phyloP scores from a whole-genome alignment of 2,329 filamentous ascomycete species.

The Colletotrichum gigasporum region DNA sequence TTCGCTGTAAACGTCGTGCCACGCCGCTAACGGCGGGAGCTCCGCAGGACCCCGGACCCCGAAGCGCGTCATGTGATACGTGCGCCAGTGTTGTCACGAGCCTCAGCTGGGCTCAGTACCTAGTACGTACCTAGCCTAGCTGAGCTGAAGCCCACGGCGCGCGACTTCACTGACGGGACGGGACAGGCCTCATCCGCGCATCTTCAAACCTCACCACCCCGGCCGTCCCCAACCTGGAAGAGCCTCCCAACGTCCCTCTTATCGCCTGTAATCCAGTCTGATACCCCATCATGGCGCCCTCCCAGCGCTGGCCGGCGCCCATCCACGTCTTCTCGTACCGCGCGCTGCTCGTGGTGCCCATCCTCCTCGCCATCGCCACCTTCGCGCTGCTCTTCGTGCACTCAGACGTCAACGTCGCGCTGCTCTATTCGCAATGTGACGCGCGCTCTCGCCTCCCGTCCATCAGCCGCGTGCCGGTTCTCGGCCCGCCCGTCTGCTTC shows the following conservation, averaged over 20 bases:
- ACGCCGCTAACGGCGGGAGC: neutral
- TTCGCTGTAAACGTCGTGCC: neutral
- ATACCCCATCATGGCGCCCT: slow-evolving; percentile 14
- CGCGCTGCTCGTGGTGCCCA: slow-evolving; percentile 60
- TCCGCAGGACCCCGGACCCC: neutral
- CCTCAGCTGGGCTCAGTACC: slow-evolving; percentile 10
- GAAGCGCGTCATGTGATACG: slow-evolving; percentile 18
- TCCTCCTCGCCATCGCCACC: slow-evolving; percentile 55
- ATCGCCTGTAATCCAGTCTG: too few species aligned
- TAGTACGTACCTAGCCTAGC: too few species aligned
- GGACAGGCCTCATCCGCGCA: neutral
- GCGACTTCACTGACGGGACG: neutral
- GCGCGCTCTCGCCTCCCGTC: slow-evolving; percentile 54
- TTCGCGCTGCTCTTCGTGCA: slow-evolving; percentile 52
- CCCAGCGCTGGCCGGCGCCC: slow-evolving; percentile 47
- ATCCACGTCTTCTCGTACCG: slow-evolving; percentile 63
- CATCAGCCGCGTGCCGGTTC: slow-evolving; percentile 53
- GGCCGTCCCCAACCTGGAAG: too few species aligned
- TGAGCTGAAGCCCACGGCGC: too few species aligned
- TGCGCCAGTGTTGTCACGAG: slow-evolving; percentile 12
- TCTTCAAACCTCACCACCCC: neutral
- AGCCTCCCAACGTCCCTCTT: neutral
- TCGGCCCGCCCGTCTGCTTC: slow-evolving; percentile 59
- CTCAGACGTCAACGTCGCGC: slow-evolving; percentile 59
- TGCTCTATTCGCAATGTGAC: slow-evolving; percentile 65